phyloP scores from a whole-genome alignment of 371 early-diverging fungal genomes.

The Batrachochytrium dendrobatidis region DNA sequence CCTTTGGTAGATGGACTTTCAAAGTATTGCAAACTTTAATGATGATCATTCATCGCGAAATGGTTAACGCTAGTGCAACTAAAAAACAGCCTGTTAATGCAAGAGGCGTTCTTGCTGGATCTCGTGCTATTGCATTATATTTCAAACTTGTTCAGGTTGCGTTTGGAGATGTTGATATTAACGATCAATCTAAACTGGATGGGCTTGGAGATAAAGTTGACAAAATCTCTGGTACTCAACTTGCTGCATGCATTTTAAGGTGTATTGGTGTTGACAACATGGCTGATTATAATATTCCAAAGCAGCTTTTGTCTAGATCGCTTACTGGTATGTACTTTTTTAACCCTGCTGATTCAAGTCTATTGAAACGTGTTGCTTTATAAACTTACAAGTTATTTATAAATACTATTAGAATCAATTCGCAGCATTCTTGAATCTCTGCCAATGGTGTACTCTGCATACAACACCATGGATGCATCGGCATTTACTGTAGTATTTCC shows the following conservation, averaged over 20 bases:
- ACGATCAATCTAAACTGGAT: no score
- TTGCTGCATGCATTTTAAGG: neutral
- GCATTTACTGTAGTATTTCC: constrained; percentile 82
- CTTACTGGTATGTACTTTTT: neutral
- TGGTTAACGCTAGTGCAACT: constrained; percentile 37
- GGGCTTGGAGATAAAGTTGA: no score
- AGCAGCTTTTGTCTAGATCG: constrained; percentile 9
- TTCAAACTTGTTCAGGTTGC: constrained; percentile 35
- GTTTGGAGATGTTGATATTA: neutral
- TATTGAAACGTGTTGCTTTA: constrained; percentile 10
- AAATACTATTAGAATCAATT: neutral
- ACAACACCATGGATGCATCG: constrained; percentile 53
- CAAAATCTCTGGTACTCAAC: neutral
- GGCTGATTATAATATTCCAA: neutral
- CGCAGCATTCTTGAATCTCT: neutral
- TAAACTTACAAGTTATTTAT: constrained; percentile 50
- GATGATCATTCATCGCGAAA: constrained; percentile 25
- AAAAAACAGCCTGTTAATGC: constrained; percentile 37
- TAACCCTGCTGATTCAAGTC: neutral
- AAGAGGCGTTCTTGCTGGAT: constrained; percentile 44
- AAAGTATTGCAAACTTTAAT: constrained; percentile 28
- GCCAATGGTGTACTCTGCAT: neutral
- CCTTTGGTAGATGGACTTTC: constrained; percentile 39
- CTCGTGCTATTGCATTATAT: constrained; percentile 51
- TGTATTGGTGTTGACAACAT: constrained; percentile 2